Conservation (phyloP, 805 yeast genomes). For the Citeromyces matritensis region DNA sequence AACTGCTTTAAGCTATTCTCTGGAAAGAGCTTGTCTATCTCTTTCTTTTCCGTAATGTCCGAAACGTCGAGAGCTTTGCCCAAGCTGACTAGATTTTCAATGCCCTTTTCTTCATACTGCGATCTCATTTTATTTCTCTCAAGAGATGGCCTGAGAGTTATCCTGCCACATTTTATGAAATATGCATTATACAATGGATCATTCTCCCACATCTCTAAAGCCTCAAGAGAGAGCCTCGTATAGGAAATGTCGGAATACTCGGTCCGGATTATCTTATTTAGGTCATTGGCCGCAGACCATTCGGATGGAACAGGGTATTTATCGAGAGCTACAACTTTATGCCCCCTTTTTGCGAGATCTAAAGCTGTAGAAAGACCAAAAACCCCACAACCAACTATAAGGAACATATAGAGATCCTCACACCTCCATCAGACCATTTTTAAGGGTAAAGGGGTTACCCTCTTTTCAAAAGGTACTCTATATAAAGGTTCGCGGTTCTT, state of each 20-base stretch:
- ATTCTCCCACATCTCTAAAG: slow-evolving; percentile 12
- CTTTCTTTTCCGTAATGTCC: slow-evolving; percentile 6
- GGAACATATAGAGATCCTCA: neutral
- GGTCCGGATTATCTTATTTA: slow-evolving; percentile 16
- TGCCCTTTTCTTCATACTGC: slow-evolving; percentile 10
- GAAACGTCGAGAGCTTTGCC: slow-evolving; percentile 8
- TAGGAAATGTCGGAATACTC: slow-evolving; percentile 14
- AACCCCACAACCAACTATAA: slow-evolving; percentile 17
- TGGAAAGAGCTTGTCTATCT: slow-evolving; percentile 8
- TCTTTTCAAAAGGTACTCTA: neutral
- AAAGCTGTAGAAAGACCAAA: slow-evolving; percentile 17
- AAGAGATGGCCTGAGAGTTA: slow-evolving; percentile 7
- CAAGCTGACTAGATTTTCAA: slow-evolving; percentile 9
- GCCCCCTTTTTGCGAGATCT: slow-evolving; percentile 8
- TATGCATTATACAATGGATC: slow-evolving; percentile 9
- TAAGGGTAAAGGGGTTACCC: neutral
- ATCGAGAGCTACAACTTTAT: slow-evolving; percentile 9
- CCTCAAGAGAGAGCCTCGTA: slow-evolving; percentile 14
- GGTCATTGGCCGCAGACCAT: slow-evolving; percentile 16
- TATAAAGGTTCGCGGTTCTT: slow-evolving; percentile 7
- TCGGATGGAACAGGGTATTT: slow-evolving; percentile 15
- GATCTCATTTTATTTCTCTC: slow-evolving; percentile 8
- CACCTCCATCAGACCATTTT: neutral
- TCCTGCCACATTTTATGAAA: slow-evolving; percentile 13
- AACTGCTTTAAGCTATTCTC: slow-evolving; percentile 5